Percentiles rank a stretch among this genome's conserved stretches.
These are phyloP conservation scores for Pichia sporocuriosa DNA, from an alignment of 805 yeast species.

Conservation along the genomic window DNA sequence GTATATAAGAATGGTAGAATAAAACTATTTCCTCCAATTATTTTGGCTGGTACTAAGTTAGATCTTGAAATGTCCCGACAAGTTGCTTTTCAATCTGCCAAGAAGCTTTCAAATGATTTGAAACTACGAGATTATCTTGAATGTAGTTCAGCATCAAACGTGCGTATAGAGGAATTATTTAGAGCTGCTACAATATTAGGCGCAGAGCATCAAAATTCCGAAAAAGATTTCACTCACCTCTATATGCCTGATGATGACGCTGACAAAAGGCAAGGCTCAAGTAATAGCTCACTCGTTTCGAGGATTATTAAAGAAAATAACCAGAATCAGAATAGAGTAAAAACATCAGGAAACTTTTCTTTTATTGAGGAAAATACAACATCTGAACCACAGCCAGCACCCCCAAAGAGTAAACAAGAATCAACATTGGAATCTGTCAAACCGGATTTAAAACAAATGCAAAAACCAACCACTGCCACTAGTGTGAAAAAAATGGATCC, in stretches of 20 bases:
- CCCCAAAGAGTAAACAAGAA: too few relatives aligned
- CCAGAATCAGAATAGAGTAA: not conserved
- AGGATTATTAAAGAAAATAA: not conserved
- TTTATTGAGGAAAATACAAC: not conserved
- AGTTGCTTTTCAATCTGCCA: conserved; percentile 43
- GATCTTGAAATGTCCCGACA: conserved; percentile 74
- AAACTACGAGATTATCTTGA: conserved; percentile 42
- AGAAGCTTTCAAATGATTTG: conserved; percentile 19
- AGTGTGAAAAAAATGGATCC: too few relatives aligned
- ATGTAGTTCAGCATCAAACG: conserved; percentile 74
- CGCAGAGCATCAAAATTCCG: conserved; percentile 7
- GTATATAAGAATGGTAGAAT: conserved; percentile 2
- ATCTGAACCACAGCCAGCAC: too few relatives aligned
- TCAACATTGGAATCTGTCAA: too few relatives aligned
- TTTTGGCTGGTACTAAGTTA: conserved; percentile 70
- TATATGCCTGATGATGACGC: conserved; percentile 6
- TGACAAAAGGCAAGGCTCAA: not conserved
- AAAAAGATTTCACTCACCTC: conserved; percentile 11
- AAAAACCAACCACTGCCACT: too few relatives aligned
- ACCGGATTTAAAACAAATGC: too few relatives aligned
- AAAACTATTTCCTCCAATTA: conserved; percentile 18
- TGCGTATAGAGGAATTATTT: conserved; percentile 78
- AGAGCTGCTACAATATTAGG: conserved; percentile 23
- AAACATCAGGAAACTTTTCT: not conserved
- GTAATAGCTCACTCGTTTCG: not conserved